A percentile compares a stretch with the other conserved stretches of the same genome.
phyloP scores from a whole-genome alignment of 441 rosid genomes.

The Corymbia calophylla region DNA sequence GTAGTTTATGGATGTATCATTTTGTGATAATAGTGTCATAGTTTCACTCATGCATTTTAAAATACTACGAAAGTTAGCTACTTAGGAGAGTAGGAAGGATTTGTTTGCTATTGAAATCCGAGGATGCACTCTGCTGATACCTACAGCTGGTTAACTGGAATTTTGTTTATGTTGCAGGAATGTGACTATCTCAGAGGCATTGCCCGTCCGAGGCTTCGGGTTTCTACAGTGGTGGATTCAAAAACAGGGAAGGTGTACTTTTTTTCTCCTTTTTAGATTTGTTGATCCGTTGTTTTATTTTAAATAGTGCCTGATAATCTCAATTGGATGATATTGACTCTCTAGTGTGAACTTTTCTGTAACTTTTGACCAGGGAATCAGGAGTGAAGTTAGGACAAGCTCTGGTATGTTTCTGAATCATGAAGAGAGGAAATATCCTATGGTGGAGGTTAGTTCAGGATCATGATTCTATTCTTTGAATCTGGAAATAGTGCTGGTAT shows the following conservation, averaged over 20 bases:
- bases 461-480: background rate
- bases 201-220: conserved; percentile 72
- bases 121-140: background rate
- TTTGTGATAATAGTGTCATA: background rate
- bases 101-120: background rate
- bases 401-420: conserved; percentile 86
- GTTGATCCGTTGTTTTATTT: background rate
- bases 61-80: background rate
- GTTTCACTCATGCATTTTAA: background rate
- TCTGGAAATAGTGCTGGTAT: background rate
- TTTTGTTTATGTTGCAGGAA: conserved; percentile 44
- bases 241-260: conserved; percentile 79
- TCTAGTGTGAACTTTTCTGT: background rate
- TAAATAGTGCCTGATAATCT: background rate
- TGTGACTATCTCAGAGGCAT: conserved; percentile 86
- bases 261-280: background rate
- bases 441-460: conserved; percentile 57
- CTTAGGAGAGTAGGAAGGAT: background rate
- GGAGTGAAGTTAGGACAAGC: conserved; percentile 91
- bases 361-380: conserved; percentile 54
- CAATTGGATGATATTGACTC: background rate
- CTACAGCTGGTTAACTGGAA: background rate
- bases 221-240: conserved; percentile 82
- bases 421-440: conserved; percentile 61
- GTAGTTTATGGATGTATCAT: background rate